These are phyloP conservation scores for Apophysomyces elegans DNA, from an alignment of 371 early-diverging fungal species.

Conservation along the genomic window DNA sequence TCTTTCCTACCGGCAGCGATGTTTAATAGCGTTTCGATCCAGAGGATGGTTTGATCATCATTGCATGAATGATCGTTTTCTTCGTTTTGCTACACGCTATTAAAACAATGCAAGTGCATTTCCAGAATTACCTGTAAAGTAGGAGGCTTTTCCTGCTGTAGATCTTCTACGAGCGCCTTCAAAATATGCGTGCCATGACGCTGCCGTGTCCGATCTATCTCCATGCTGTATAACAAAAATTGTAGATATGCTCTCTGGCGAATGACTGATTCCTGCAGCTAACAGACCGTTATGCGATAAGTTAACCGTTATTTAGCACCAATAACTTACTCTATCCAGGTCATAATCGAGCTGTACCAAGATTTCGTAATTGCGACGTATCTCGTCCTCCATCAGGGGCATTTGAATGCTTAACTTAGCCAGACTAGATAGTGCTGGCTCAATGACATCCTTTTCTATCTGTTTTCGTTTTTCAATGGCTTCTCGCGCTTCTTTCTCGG, in stretches of 20 bases:
- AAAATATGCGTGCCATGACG: not conserved
- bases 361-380: not conserved
- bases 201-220: not conserved
- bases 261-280: not conserved
- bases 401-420: conserved; percentile 2
- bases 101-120: no score
- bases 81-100: no score
- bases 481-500: not conserved
- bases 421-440: conserved; percentile 3
- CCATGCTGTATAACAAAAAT: not conserved
- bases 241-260: not conserved
- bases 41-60: not conserved
- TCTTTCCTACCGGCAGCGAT: not conserved
- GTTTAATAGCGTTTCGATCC: not conserved
- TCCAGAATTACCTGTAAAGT: no score
- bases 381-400: conserved; percentile 8
- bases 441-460: not conserved
- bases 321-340: not conserved
- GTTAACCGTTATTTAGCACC: no score
- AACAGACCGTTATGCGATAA: not conserved
- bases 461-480: not conserved
- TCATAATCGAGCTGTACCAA: not conserved
- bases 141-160: not conserved
- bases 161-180: not conserved
- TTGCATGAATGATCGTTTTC: not conserved